These are phyloP conservation scores for Teunomyces pallodes DNA, from an alignment of 805 yeast species.

Conservation along the genomic window DNA sequence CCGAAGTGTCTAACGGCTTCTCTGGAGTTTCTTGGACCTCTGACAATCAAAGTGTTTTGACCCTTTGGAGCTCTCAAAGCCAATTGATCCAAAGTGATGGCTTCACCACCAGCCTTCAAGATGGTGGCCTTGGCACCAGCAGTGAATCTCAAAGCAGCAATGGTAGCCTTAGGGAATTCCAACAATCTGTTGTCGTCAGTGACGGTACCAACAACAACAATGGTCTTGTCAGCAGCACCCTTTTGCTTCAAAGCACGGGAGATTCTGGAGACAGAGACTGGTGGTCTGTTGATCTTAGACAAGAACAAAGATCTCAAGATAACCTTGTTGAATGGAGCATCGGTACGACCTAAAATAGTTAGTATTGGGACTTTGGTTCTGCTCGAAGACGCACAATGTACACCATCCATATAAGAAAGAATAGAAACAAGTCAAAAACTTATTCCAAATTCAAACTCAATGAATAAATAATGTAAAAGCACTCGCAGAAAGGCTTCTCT, in stretches of 20 bases:
- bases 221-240: slow-evolving; percentile 86
- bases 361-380: slow-evolving; percentile 38
- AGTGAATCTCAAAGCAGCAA: slow-evolving; percentile 99
- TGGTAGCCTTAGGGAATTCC: slow-evolving; percentile 93
- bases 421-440: neutral
- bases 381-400: slow-evolving; percentile 41
- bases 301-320: slow-evolving; percentile 91
- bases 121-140: slow-evolving; percentile 98
- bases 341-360: slow-evolving; percentile 81
- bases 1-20: slow-evolving; percentile 99
- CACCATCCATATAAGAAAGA: slow-evolving; percentile 2
- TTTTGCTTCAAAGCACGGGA: slow-evolving; percentile 75
- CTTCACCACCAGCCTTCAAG: slow-evolving; percentile 98
- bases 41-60: slow-evolving; percentile 93
- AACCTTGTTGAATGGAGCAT: slow-evolving; percentile 98
- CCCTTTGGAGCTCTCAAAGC: slow-evolving; percentile 99
- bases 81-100: slow-evolving; percentile 97
- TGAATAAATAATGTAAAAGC: slow-evolving; percentile 12
- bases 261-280: slow-evolving; percentile 93
- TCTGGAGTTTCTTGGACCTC: slow-evolving; percentile 99
- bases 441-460: neutral
- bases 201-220: slow-evolving; percentile 99
- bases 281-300: slow-evolving; percentile 99
- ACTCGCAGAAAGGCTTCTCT: slow-evolving; percentile 26
- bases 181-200: slow-evolving; percentile 96